phyloP scores from a whole-genome alignment of 768 basidiomycete genomes.

The Glaciozyma antarctica region DNA sequence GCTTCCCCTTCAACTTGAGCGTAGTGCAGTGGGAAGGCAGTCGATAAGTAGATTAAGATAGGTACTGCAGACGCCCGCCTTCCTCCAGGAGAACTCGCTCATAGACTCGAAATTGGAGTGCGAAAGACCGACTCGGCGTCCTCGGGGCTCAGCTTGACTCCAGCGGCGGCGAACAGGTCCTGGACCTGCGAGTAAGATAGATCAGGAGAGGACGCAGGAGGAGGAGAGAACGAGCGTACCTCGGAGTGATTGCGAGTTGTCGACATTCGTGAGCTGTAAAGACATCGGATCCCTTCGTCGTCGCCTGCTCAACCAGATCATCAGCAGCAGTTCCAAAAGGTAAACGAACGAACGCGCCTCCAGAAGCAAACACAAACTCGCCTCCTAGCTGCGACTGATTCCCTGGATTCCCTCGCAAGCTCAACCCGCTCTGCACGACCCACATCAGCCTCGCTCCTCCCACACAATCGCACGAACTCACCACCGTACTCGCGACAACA shows the following conservation, averaged over 20 bases:
- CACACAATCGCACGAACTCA: not conserved
- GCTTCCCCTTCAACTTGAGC: too few relatives aligned
- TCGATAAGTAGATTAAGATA: too few relatives aligned
- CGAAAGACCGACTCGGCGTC: slow-evolving; percentile 16
- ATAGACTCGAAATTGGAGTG: too few relatives aligned
- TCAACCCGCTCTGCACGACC: slow-evolving; percentile 11
- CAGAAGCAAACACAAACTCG: slow-evolving; percentile 28
- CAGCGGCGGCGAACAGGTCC: slow-evolving; percentile 25
- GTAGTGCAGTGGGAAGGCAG: too few relatives aligned
- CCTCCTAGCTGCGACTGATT: slow-evolving; percentile 26
- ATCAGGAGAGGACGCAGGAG: too few relatives aligned
- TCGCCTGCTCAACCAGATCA: not conserved
- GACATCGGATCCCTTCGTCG: slow-evolving; percentile 7
- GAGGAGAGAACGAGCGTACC: not conserved
- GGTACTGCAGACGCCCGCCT: too few relatives aligned
- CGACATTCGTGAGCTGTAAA: slow-evolving; percentile 16
- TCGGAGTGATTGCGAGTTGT: slow-evolving; percentile 20
- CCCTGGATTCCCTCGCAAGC: slow-evolving; percentile 21
- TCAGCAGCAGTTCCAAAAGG: not conserved
- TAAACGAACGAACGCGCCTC: not conserved
- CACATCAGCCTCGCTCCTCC: not conserved
- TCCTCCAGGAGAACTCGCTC: too few relatives aligned
- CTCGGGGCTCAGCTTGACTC: slow-evolving; percentile 17
- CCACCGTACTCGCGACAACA: slow-evolving; percentile 13
- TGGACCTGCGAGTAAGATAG: slow-evolving; percentile 6